Conservation (phyloP, 306 rosid genomes). For the Gastrolobium villosum region DNA sequence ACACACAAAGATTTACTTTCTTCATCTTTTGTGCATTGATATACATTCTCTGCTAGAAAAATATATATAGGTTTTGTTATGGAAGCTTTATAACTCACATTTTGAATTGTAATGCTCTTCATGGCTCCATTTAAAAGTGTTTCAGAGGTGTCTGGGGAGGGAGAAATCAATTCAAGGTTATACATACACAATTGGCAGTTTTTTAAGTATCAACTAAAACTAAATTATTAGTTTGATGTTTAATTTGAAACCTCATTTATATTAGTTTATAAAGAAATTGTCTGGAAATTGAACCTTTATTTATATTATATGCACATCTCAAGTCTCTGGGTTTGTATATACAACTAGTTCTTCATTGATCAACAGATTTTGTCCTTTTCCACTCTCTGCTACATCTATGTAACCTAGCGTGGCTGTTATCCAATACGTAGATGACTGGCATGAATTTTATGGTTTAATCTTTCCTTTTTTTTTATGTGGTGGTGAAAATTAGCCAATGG, state of each 20-base stretch:
- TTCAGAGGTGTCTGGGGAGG: background rate
- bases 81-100: background rate
- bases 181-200: background rate
- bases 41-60: slow-evolving; percentile 13
- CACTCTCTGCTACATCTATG: slow-evolving; percentile 8
- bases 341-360: slow-evolving; percentile 11
- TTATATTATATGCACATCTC: background rate
- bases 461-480: slow-evolving; percentile 34
- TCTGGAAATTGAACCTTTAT: background rate
- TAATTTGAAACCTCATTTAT: background rate
- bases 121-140: background rate
- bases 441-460: slow-evolving; percentile 19
- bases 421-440: background rate
- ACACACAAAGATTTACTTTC: background rate
- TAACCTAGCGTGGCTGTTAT: background rate
- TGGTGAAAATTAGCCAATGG: slow-evolving; percentile 66
- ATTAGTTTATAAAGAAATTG: background rate
- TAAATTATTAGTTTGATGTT: background rate
- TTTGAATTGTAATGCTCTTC: background rate
- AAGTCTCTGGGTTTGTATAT: background rate
- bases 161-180: slow-evolving; percentile 11
- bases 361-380: slow-evolving; percentile 5
- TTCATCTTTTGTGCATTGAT: background rate
- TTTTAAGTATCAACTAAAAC: background rate
- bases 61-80: background rate